phyloP scores from a whole-genome alignment of 805 yeast genomes.

The Saturnispora galanensis region DNA sequence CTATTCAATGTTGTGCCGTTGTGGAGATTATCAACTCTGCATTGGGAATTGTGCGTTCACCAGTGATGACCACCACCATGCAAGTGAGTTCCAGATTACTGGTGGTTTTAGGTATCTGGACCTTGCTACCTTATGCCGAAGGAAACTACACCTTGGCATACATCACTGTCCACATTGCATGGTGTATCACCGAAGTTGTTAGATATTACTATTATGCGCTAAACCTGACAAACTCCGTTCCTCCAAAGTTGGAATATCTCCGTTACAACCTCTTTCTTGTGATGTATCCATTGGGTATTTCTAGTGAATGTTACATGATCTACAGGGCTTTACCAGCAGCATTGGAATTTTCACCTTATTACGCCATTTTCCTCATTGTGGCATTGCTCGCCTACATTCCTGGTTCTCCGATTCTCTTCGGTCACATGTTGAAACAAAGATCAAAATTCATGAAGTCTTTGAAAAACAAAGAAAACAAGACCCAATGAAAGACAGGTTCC shows the following conservation, averaged over 20 bases:
- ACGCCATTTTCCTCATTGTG: slow-evolving; percentile 44
- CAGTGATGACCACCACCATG: slow-evolving; percentile 70
- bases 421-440: slow-evolving; percentile 87
- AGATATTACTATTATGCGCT: slow-evolving; percentile 84
- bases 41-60: slow-evolving; percentile 76
- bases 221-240: slow-evolving; percentile 41
- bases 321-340: slow-evolving; percentile 68
- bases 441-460: slow-evolving; percentile 48
- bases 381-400: slow-evolving; percentile 68
- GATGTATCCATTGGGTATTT: slow-evolving; percentile 88
- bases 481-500: no score
- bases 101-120: slow-evolving; percentile 75
- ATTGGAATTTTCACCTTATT: slow-evolving; percentile 22
- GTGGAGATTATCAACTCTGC: slow-evolving; percentile 74
- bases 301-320: slow-evolving; percentile 65
- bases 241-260: slow-evolving; percentile 58
- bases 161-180: slow-evolving; percentile 61
- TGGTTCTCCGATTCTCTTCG: slow-evolving; percentile 74
- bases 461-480: neutral
- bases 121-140: slow-evolving; percentile 61
- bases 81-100: slow-evolving; percentile 83
- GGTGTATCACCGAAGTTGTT: slow-evolving; percentile 92
- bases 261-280: slow-evolving; percentile 78
- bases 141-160: slow-evolving; percentile 53
- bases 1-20: slow-evolving; percentile 69